A percentile compares a stretch with the other conserved stretches of the same genome.
Conservation (phyloP, 352 stramenopile genomes). For the Globisporangium canariense region DNA sequence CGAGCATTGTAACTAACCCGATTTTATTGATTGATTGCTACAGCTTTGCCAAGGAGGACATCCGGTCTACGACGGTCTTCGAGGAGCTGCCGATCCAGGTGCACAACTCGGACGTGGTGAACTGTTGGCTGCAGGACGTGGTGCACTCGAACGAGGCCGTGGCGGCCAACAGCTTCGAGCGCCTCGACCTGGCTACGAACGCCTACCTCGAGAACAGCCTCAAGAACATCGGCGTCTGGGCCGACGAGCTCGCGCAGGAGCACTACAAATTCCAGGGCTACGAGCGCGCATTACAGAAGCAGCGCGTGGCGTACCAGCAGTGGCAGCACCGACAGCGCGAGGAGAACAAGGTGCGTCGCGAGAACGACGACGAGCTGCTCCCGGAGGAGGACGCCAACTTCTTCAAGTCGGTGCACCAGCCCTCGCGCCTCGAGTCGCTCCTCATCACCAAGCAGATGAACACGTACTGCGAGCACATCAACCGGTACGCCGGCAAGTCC, state of each 20-base stretch:
- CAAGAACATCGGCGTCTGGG: slow-evolving; percentile 97
- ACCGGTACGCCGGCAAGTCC: slow-evolving; percentile 87
- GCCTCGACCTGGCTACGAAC: slow-evolving; percentile 95
- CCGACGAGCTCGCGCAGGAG: slow-evolving; percentile 96
- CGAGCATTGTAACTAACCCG: not conserved
- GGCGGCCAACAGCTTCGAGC: slow-evolving; percentile 89
- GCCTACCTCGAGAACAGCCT: slow-evolving; percentile 97
- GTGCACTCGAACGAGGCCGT: slow-evolving; percentile 54
- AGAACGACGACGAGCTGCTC: slow-evolving; percentile 72
- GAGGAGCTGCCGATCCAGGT: slow-evolving; percentile 96
- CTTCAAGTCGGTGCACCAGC: slow-evolving; percentile 86
- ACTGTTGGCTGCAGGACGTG: slow-evolving; percentile 93
- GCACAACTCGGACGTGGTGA: slow-evolving; percentile 93
- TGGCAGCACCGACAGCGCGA: slow-evolving; percentile 86
- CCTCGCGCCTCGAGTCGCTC: slow-evolving; percentile 84
- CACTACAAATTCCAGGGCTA: slow-evolving; percentile 93
- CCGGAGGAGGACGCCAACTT: slow-evolving; percentile 84
- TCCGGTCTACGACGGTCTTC: slow-evolving; percentile 88
- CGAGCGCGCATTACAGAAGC: slow-evolving; percentile 83
- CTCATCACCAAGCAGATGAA: slow-evolving; percentile 92
- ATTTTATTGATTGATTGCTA: not conserved
- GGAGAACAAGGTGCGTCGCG: slow-evolving; percentile 83
- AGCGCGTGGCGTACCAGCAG: slow-evolving; percentile 78
- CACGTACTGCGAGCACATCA: slow-evolving; percentile 92
- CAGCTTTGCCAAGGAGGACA: slow-evolving; percentile 79